These are phyloP conservation scores for Hymenochaete sp. DNA, from an alignment of 1,284 basidiomycete species.

Conservation along the genomic window DNA sequence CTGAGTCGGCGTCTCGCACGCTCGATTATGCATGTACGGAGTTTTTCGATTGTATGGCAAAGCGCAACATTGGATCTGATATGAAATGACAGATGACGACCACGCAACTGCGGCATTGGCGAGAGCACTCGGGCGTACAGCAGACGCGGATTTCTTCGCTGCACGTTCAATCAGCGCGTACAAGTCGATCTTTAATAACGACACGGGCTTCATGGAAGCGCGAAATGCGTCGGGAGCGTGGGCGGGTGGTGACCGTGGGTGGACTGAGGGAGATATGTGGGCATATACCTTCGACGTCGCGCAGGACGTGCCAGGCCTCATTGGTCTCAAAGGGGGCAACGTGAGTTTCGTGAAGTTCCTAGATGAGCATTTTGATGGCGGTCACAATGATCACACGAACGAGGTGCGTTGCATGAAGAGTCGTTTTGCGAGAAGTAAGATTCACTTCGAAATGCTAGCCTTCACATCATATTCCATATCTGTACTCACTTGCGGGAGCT, in stretches of 20 bases:
- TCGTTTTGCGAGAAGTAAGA: neutral
- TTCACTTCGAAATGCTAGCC: constrained; percentile 35
- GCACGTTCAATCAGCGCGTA: constrained; percentile 48
- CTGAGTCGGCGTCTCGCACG: constrained; percentile 70
- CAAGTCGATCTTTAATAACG: constrained; percentile 62
- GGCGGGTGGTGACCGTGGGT: constrained; percentile 63
- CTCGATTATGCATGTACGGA: constrained; percentile 68
- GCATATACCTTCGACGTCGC: constrained; percentile 74
- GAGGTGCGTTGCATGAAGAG: constrained; percentile 39
- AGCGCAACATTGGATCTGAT: neutral
- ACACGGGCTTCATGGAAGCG: constrained; percentile 77
- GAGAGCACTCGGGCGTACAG: constrained; percentile 37
- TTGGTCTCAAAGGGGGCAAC: constrained; percentile 58
- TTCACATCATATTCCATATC: constrained; percentile 77
- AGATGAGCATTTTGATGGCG: constrained; percentile 69
- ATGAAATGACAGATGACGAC: constrained; percentile 57
- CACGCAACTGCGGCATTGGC: constrained; percentile 64
- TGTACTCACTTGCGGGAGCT: constrained; percentile 65
- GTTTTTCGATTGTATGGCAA: neutral
- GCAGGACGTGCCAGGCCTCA: constrained; percentile 59
- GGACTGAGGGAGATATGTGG: constrained; percentile 84
- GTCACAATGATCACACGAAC: constrained; percentile 79
- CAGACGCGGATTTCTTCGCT: constrained; percentile 43
- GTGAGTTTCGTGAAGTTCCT: constrained; percentile 55
- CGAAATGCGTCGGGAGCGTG: constrained; percentile 59